phyloP scores from a whole-genome alignment of 2,329 filamentous ascomycete genomes.

The Lecanoromycetidae sp. region DNA sequence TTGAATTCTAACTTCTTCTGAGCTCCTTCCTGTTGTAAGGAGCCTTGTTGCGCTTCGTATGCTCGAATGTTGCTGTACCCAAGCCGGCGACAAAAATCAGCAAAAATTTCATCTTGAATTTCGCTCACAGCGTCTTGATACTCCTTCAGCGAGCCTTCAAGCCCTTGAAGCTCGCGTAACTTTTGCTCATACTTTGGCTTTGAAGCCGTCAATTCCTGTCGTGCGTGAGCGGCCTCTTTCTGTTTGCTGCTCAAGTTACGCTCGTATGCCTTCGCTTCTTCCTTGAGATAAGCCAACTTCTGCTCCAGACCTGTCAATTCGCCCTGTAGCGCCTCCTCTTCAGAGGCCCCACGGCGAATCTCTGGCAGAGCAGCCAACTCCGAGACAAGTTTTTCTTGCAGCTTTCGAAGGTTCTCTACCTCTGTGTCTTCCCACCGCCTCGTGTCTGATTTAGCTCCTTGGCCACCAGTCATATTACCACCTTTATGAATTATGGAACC shows the following conservation, averaged over 20 bases:
- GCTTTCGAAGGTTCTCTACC: slow-evolving; percentile 67
- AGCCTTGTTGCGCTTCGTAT: slow-evolving; percentile 88
- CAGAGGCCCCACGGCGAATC: slow-evolving; percentile 58
- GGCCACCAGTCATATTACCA: slow-evolving; percentile 91
- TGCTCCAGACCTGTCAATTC: slow-evolving; percentile 72
- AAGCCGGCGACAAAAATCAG: slow-evolving; percentile 70
- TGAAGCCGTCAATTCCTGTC: slow-evolving; percentile 61
- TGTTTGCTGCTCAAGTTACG: slow-evolving; percentile 76
- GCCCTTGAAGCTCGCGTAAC: slow-evolving; percentile 51
- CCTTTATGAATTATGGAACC: slow-evolving; percentile 96
- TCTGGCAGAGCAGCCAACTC: slow-evolving; percentile 73
- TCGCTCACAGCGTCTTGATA: slow-evolving; percentile 56
- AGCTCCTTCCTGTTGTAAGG: slow-evolving; percentile 76
- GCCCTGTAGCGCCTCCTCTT: slow-evolving; percentile 69
- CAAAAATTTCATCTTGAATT: slow-evolving; percentile 82
- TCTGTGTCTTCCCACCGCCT: slow-evolving; percentile 83
- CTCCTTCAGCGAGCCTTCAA: slow-evolving; percentile 44
- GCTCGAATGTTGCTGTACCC: slow-evolving; percentile 83
- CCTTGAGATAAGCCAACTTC: slow-evolving; percentile 56
- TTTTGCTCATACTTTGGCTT: slow-evolving; percentile 69
- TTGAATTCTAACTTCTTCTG: slow-evolving; percentile 80
- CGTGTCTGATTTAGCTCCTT: slow-evolving; percentile 62
- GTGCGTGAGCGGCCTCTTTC: slow-evolving; percentile 63
- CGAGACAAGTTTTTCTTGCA: slow-evolving; percentile 61
- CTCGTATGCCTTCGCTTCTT: slow-evolving; percentile 65